These are phyloP conservation scores for Rhodofomes roseus DNA, from an alignment of 1,284 basidiomycete species.

Conservation along the genomic window DNA sequence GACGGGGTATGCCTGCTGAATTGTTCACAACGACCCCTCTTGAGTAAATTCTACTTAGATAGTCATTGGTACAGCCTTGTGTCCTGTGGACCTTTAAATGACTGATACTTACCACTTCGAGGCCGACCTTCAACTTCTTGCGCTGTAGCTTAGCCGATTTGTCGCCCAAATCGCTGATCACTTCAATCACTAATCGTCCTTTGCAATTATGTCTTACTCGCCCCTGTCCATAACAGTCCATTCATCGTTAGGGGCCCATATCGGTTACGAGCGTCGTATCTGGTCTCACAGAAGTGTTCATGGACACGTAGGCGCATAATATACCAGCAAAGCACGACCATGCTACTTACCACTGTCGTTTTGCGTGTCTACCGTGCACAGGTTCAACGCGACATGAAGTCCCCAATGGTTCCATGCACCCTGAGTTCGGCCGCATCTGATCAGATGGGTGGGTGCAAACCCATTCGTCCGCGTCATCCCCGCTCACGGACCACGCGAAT, in stretches of 20 bases:
- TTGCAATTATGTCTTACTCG: background rate
- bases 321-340: background rate
- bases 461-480: too few relatives aligned
- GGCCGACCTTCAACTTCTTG: background rate
- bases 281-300: background rate
- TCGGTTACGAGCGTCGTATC: background rate
- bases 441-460: too few relatives aligned
- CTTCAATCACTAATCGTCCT: background rate
- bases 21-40: too few relatives aligned
- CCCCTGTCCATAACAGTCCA: background rate
- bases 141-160: background rate
- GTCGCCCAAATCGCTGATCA: background rate
- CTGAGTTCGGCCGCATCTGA: too few relatives aligned
- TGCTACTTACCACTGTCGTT: background rate
- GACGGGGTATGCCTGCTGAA: too few relatives aligned
- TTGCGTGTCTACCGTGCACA: too few relatives aligned
- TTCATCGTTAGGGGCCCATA: background rate
- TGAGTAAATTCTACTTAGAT: too few relatives aligned
- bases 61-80: background rate
- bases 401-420: too few relatives aligned
- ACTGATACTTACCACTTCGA: background rate
- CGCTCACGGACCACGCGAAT: too few relatives aligned
- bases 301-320: background rate
- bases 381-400: too few relatives aligned
- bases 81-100: background rate